Evolutionary conservation across 1,139 yeast species (phyloP), one percentile per base, ranked within the genome.

Genomic region (Scheffersomyces illinoinensis): DNA sequence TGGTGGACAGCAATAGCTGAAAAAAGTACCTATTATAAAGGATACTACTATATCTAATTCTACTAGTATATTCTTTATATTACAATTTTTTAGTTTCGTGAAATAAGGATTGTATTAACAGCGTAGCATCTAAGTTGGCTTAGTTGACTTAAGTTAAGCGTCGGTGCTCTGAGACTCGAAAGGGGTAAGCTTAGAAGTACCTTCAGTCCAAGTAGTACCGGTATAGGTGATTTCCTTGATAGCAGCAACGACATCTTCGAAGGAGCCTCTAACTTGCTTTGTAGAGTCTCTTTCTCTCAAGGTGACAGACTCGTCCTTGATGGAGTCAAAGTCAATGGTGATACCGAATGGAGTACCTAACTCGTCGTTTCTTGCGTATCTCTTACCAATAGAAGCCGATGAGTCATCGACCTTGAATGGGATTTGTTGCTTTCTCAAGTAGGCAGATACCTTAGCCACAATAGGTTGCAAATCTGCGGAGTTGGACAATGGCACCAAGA

Each of bases 291-390:
- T 92, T 78, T 96, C 99, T 85, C 99, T 92, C 72, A 96, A 85
- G 54, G 99, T 96, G 65, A 96, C 90, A 18, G 98, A 89, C 57
- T 87, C 87, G 72, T 96, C 98, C 75, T 90, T 87, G 63, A 90
- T 86, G 57, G 97, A 89, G 65, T 96, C 98, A 76, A 96, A 96
- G 78, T 96, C 99, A 69, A 96, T 90, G 65, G 99, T 96, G 76
- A 96, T 87, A 77, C 99, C 99, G 72, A 95, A 96, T 68, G 99
- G 99, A 60, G 99, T 96, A 77, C 99, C 99, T 75, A 96, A 86
- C 81, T 96, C 99, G 77, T 96, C 99, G 76, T 96, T 96, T 83
- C 99, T 91, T 62, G 99, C 93, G 72, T 96, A 96, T 81, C 99
- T 90, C 83, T 93, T 92, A 81, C 99, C 99, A 69, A 96, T 95